These are phyloP conservation scores for Cyathus striatus DNA, from an alignment of 768 basidiomycete genomes.

Conservation along the genomic window DNA sequence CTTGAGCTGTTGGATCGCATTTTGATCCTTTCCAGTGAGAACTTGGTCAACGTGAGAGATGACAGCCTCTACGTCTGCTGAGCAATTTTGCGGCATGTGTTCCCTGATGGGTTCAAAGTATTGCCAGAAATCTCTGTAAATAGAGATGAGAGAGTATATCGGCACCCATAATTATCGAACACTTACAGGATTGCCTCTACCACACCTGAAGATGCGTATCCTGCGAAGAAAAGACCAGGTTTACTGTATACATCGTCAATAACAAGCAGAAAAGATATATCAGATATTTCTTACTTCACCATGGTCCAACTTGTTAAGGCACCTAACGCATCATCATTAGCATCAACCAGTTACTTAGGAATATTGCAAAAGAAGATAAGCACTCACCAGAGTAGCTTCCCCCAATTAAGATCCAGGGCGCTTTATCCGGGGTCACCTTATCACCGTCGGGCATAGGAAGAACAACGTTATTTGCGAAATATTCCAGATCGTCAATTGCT, in stretches of 20 bases:
- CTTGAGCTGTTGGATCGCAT: slow-evolving; percentile 51
- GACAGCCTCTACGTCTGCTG: slow-evolving; percentile 62
- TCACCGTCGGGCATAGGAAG: slow-evolving; percentile 67
- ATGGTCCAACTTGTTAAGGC: slow-evolving; percentile 58
- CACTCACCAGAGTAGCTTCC: slow-evolving; percentile 43
- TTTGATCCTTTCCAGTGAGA: slow-evolving; percentile 36
- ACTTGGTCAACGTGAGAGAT: slow-evolving; percentile 55
- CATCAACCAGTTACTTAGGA: not conserved
- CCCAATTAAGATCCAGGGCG: slow-evolving; percentile 45
- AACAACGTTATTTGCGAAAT: slow-evolving; percentile 63
- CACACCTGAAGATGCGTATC: slow-evolving; percentile 61
- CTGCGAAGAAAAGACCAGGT: slow-evolving; percentile 55
- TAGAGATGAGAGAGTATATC: too few relatives aligned
- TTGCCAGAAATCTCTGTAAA: slow-evolving; percentile 51
- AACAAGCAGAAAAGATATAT: too few relatives aligned
- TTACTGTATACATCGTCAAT: slow-evolving; percentile 31
- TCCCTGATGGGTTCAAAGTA: slow-evolving; percentile 71
- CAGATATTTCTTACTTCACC: slow-evolving; percentile 63
- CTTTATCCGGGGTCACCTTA: slow-evolving; percentile 46
- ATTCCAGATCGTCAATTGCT: slow-evolving; percentile 66
- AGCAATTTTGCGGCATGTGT: slow-evolving; percentile 70
- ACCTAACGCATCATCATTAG: slow-evolving; percentile 14
- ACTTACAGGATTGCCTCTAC: slow-evolving; percentile 53
- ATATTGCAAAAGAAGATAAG: too few relatives aligned
- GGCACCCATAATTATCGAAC: too few relatives aligned